Base-by-base conservation (phyloP, 75 land plant species). In the Gnetum montanum region DNA sequence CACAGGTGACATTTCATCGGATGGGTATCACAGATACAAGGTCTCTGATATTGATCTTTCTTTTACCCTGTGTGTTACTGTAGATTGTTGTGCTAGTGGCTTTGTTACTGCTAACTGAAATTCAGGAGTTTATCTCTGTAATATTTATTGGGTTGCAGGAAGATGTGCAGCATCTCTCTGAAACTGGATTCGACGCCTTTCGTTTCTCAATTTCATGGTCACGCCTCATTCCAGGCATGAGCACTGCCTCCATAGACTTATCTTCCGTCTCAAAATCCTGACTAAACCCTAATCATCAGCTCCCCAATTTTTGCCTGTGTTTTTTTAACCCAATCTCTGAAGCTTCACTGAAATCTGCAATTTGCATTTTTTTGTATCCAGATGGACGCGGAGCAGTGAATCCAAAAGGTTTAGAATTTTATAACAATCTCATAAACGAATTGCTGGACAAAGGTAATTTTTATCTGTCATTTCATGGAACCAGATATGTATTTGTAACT, bases 391-490 rank as follows among this genome's bases (percentile, higher is more conserved):
- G 80, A 37, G 44, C 59, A 54, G 31, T 70, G 16, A 84, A 84
- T 46, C 71, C 54, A 40, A 70, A 62, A 51, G 88, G 83, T 0
- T 24, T 84, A 8, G 48, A 67, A n/a, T 80, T 76, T 52, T 84
- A 84, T 61, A 84, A 79, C 49, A 71, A 73, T 22, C 73, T 84
- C 53, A 80, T 84, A 35, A 63, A 84, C 46, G 75, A 73, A 41
- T 70, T 84, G 20, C 44, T 76, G 13, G 49, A 31, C 1, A 36
- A 77, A 40, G 80, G 85, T 82, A 44, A 10, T 37, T 3, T 10
- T 15, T 37, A 37, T 37, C 13, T 37, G 13, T 10, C 40, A 37
- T 10, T 37, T 10, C 40, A 10, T 10, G 2, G 40, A 37, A 10
- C 40, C 13, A 37, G 0, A 37, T 1, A 1, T 37, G 13, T 1